Evolutionary conservation across 345 rosid species (phyloP).

Genomic region (Lumnitzera littorea): DNA sequence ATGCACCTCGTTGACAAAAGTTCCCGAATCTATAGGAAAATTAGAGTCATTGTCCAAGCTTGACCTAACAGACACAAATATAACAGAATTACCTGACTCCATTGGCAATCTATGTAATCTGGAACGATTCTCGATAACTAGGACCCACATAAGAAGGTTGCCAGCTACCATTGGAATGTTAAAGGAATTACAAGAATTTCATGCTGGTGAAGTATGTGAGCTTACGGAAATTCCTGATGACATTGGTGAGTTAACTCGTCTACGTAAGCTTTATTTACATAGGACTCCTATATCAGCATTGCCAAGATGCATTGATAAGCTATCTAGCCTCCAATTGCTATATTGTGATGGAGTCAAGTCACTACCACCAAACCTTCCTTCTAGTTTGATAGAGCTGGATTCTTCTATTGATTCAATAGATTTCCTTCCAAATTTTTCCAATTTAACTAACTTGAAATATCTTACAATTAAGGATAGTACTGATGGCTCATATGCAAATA

Average conservation of each 20-base stretch:
- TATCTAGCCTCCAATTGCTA: background rate
- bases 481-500: too few relatives aligned
- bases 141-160: background rate
- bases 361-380: constrained; percentile 1
- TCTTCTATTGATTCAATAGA: background rate
- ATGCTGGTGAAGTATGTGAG: background rate
- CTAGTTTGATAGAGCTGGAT: background rate
- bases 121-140: background rate
- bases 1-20: background rate
- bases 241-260: background rate
- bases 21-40: constrained; percentile 6
- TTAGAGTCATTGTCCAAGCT: constrained; percentile 1
- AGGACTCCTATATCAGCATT: background rate
- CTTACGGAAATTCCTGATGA: background rate
- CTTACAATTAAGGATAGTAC: too few relatives aligned
- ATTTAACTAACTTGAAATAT: too few relatives aligned
- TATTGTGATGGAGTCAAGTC: constrained; percentile 3
- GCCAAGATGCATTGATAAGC: constrained; percentile 7
- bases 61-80: background rate
- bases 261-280: background rate
- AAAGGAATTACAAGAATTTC: background rate
- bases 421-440: background rate
- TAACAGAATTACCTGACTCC: constrained; percentile 1
- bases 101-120: background rate
- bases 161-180: constrained; percentile 8